Evolutionary conservation across 106 monocot species (phyloP).

Genomic region (Chionographis japonica): DNA sequence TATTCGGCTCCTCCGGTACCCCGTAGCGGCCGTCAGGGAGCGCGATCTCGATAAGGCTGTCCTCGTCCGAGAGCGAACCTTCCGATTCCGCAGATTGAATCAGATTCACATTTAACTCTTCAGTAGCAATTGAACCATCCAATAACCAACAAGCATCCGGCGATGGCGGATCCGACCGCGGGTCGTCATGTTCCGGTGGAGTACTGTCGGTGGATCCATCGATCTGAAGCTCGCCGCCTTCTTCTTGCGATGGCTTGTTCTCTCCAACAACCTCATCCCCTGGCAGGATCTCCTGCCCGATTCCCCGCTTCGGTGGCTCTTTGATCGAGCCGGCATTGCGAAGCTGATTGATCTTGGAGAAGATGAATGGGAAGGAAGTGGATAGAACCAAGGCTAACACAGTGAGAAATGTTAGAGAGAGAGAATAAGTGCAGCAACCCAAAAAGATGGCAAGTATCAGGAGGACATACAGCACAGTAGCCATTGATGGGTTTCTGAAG

Average conservation of each 20-base stretch:
- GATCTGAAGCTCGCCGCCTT: no score
- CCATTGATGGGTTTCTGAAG: conserved; percentile 14
- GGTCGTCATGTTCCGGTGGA: no score
- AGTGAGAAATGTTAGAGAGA: conserved; percentile 24
- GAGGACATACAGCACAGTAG: conserved; percentile 17
- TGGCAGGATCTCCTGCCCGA: no score
- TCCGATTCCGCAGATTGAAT: conserved; percentile 13
- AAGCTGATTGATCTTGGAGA: conserved; percentile 24
- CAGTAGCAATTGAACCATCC: background rate
- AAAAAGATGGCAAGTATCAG: background rate
- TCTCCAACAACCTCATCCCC: background rate
- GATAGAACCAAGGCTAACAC: conserved; percentile 28
- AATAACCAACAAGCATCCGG: background rate
- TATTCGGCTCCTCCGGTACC: background rate
- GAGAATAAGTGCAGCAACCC: conserved; percentile 1
- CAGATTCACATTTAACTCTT: background rate
- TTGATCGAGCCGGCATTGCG: background rate
- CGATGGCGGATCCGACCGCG: background rate
- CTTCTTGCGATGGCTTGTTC: background rate
- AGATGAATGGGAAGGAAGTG: conserved; percentile 23
- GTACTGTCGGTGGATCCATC: no score
- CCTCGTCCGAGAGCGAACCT: conserved; percentile 63
- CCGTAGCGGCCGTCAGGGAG: conserved; percentile 34
- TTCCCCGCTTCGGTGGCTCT: background rate
- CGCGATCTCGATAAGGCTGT: conserved; percentile 78